These are phyloP conservation scores for Bretschneidera sinensis DNA, from an alignment of 345 rosid species.

Conservation along the genomic window DNA sequence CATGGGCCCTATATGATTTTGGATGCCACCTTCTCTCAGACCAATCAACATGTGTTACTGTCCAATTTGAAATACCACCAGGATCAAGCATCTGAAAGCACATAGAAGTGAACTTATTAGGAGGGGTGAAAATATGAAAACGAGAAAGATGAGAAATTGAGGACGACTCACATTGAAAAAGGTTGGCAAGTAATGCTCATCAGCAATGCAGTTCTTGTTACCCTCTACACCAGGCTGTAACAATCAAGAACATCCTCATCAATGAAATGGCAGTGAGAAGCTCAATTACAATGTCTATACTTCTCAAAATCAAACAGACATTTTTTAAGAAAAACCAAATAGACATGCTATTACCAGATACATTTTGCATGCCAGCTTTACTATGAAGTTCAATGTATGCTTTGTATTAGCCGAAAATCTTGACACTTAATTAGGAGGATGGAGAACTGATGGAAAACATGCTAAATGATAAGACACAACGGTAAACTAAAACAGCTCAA, in stretches of 20 bases:
- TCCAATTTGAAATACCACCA: constrained; percentile 88
- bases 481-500: background rate
- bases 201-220: constrained; percentile 87
- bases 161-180: constrained; percentile 65
- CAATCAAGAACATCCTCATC: constrained; percentile 20
- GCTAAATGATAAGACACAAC: background rate
- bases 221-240: constrained; percentile 94
- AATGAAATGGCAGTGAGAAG: constrained; percentile 2
- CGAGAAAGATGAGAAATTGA: constrained; percentile 8
- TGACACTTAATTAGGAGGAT: too few species aligned
- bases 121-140: background rate
- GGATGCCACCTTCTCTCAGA: constrained; percentile 99
- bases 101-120: constrained; percentile 17
- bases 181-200: constrained; percentile 97
- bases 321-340: too few species aligned
- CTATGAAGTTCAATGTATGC: too few species aligned
- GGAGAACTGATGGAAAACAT: background rate
- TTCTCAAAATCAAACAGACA: too few species aligned
- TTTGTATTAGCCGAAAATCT: background rate
- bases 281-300: too few species aligned
- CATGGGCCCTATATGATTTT: constrained; percentile 68
- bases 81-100: constrained; percentile 81
- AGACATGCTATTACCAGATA: too few species aligned
- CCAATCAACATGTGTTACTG: constrained; percentile 98
- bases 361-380: too few species aligned